Conservation (phyloP, 192 early-diverging fungal genomes). For the Spizellomyces punctatus region DNA sequence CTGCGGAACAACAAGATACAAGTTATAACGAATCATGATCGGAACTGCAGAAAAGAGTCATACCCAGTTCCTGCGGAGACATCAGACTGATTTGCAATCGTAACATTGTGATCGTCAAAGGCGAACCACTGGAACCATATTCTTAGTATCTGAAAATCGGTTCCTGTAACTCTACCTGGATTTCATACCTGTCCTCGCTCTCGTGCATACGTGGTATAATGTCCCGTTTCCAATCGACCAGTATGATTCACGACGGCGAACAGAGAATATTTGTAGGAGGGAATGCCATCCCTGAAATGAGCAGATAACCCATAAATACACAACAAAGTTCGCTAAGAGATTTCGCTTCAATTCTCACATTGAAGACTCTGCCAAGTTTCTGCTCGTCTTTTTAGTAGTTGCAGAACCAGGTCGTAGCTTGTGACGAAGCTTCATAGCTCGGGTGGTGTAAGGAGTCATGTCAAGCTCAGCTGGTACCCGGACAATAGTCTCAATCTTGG, state of each 20-base stretch:
- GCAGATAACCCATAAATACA: slow-evolving; percentile 1
- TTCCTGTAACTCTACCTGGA: neutral
- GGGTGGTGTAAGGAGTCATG: slow-evolving; percentile 88
- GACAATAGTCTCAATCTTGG: slow-evolving; percentile 90
- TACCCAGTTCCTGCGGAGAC: slow-evolving; percentile 71
- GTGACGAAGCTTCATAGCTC: slow-evolving; percentile 44
- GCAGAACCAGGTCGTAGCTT: neutral
- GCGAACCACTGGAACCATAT: slow-evolving; percentile 70
- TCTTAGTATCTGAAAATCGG: neutral
- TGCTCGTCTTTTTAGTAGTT: neutral
- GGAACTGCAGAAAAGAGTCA: neutral
- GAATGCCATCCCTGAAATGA: slow-evolving; percentile 49
- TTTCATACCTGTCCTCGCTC: slow-evolving; percentile 67
- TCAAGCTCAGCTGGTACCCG: slow-evolving; percentile 82
- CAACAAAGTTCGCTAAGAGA: neutral
- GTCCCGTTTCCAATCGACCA: slow-evolving; percentile 91
- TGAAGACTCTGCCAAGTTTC: neutral
- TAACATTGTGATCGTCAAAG: slow-evolving; percentile 86
- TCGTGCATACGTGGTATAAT: slow-evolving; percentile 86
- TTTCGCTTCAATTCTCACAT: neutral
- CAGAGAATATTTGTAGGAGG: slow-evolving; percentile 76
- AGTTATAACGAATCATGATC: slow-evolving; percentile 17
- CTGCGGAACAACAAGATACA: slow-evolving; percentile 34
- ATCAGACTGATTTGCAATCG: slow-evolving; percentile 66
- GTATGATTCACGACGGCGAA: slow-evolving; percentile 93